phyloP scores from a whole-genome alignment of 1,284 basidiomycete genomes.

The Thelephora terrestris region DNA sequence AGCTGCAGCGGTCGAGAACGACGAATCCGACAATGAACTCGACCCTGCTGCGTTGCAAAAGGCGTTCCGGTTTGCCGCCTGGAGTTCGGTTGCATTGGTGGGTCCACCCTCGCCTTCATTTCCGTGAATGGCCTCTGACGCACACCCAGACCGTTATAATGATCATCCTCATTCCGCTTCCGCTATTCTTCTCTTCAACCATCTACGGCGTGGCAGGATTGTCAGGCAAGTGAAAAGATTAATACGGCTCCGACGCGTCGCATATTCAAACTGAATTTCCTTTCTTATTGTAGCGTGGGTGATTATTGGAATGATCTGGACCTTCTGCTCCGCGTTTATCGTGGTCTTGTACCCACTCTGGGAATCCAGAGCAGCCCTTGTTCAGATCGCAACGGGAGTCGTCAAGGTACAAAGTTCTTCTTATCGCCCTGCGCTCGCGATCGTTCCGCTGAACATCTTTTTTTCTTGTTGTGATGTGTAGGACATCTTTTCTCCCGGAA shows the following conservation, averaged over 20 bases:
- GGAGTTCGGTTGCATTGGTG: slow-evolving; percentile 59
- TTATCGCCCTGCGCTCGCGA: background rate
- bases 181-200: slow-evolving; percentile 73
- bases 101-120: slow-evolving; percentile 17
- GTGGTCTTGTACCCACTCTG: slow-evolving; percentile 81
- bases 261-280: background rate
- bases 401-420: slow-evolving; percentile 36
- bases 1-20: slow-evolving; percentile 25
- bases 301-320: slow-evolving; percentile 75
- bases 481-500: slow-evolving; percentile 8
- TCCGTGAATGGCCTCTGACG: background rate
- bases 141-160: slow-evolving; percentile 45
- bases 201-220: slow-evolving; percentile 62
- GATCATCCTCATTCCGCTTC: slow-evolving; percentile 69
- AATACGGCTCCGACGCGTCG: background rate
- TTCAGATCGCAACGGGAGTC: slow-evolving; percentile 49
- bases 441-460: slow-evolving; percentile 2
- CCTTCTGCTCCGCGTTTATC: slow-evolving; percentile 63
- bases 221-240: slow-evolving; percentile 12
- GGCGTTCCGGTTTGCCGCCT: slow-evolving; percentile 71
- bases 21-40: slow-evolving; percentile 43
- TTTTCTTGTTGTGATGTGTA: background rate
- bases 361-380: slow-evolving; percentile 66
- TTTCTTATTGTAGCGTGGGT: slow-evolving; percentile 45
- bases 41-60: slow-evolving; percentile 52